Evolutionary conservation across 306 rosid species (phyloP), one percentile per base, ranked within the genome.

Genomic region (Prunus fruticosa): DNA sequence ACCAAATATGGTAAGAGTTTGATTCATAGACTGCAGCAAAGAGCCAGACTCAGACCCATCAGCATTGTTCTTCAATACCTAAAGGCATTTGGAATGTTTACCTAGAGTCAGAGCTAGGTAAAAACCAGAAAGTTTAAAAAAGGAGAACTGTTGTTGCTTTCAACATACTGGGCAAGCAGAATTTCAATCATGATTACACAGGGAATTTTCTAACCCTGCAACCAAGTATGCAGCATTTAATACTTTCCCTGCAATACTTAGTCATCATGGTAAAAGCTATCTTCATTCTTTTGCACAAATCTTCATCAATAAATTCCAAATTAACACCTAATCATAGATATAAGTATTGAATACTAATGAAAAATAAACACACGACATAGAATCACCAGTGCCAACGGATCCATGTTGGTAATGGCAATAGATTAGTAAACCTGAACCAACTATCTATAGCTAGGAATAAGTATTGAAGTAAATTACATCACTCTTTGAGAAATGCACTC

Each of bases 11-110:
- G 98, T 95, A 77, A 89, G 91, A 73, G 97, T 92, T 38, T 65
- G 89, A 90, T 95, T 95, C 96, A 95, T 88, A 51, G 83, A 81
- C 70, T 86, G 93, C 80, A 95, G 89, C 88, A 95, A 89, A 78
- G 97, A 90, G 81, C 97, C 97, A 71, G 78, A 83, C 84, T 90
- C 96, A 3, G 97, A 92, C 51, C 98, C 98, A 77, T 95, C 96
- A 68, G 79, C 86, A 77, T 77, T 95, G 81, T 90, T 95, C 88
- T 84, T 83, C 67, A 95, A 81, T 74, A 92, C 86, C 98, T 95
- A 83, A 82, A 71, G 79, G 67, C 63, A 86, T 60, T 27, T 62
- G 75, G 75, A 62, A 77, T 54, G 62, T 60, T 47, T 74, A 49
- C 70, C 54, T 60, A 64, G 72, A 41, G 66, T 71, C 78, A 64